phyloP scores from a whole-genome alignment of 2,329 filamentous ascomycete genomes.

The Colletotrichum tofieldiae region DNA sequence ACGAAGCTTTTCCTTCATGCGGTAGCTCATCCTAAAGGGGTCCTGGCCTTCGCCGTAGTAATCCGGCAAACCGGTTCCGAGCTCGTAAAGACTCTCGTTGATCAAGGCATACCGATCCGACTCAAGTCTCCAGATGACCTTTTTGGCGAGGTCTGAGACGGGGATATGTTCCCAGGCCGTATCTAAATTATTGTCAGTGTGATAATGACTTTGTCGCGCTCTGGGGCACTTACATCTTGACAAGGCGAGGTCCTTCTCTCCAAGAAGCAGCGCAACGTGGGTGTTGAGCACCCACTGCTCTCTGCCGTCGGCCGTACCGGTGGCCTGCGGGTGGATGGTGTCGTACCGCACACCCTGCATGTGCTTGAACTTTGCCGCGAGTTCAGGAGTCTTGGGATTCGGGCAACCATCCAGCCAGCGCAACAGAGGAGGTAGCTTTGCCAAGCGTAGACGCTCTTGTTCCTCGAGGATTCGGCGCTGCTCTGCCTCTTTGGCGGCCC shows the following conservation, averaged over 20 bases:
- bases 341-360: slow-evolving; percentile 76
- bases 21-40: slow-evolving; percentile 61
- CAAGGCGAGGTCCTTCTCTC: slow-evolving; percentile 74
- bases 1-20: slow-evolving; percentile 62
- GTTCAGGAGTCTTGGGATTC: slow-evolving; percentile 65
- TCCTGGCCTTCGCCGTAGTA: slow-evolving; percentile 65
- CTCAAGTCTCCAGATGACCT: slow-evolving; percentile 73
- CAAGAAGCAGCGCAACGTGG: slow-evolving; percentile 74
- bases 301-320: slow-evolving; percentile 69
- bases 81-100: slow-evolving; percentile 64
- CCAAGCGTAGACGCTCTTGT: slow-evolving; percentile 67
- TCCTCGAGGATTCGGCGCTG: slow-evolving; percentile 67
- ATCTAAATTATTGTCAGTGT: slow-evolving; percentile 56
- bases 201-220: too few species aligned
- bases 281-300: slow-evolving; percentile 79
- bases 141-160: slow-evolving; percentile 69
- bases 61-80: slow-evolving; percentile 67
- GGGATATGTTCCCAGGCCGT: slow-evolving; percentile 72
- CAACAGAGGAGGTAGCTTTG: slow-evolving; percentile 72
- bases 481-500: slow-evolving; percentile 67
- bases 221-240: slow-evolving; percentile 68
- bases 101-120: slow-evolving; percentile 70
- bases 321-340: slow-evolving; percentile 70
- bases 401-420: slow-evolving; percentile 71
- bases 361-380: slow-evolving; percentile 69